Percentiles rank a stretch among this genome's conserved stretches.
Conservation (phyloP, 768 basidiomycete genomes). For the Trametes cingulata region DNA sequence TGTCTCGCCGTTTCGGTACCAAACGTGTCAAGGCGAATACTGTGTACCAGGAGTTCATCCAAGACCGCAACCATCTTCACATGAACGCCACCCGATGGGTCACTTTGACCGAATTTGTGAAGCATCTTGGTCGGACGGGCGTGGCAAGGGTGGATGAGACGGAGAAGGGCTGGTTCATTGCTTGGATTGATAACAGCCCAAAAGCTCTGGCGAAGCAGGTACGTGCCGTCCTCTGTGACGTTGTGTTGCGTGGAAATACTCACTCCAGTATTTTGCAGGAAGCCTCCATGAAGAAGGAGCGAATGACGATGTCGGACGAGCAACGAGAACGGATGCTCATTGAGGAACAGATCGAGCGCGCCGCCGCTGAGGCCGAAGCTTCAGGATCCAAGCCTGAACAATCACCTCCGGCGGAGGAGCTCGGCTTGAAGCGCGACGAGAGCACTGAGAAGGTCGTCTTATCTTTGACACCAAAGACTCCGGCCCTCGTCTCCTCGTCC, state of each 20-base stretch:
- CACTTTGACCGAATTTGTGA: slow-evolving; percentile 93
- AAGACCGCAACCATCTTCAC: slow-evolving; percentile 91
- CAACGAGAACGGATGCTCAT: slow-evolving; percentile 89
- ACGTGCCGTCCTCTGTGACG: slow-evolving; percentile 26
- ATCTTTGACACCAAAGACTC: slow-evolving; percentile 61
- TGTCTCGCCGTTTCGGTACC: slow-evolving; percentile 91
- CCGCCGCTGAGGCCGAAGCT: slow-evolving; percentile 48
- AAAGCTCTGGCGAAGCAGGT: slow-evolving; percentile 91
- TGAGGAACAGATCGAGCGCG: slow-evolving; percentile 92
- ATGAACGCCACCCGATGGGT: slow-evolving; percentile 99
- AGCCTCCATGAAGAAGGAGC: slow-evolving; percentile 88
- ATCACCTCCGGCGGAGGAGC: slow-evolving; percentile 42
- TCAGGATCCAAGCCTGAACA: slow-evolving; percentile 30
- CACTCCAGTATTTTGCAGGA: slow-evolving; percentile 48
- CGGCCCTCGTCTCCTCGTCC: slow-evolving; percentile 36
- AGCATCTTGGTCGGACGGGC: slow-evolving; percentile 83
- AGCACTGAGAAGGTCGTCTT: slow-evolving; percentile 72
- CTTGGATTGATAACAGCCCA: slow-evolving; percentile 97
- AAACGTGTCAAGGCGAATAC: slow-evolving; percentile 93
- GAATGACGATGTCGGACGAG: slow-evolving; percentile 90
- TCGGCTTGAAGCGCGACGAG: slow-evolving; percentile 73
- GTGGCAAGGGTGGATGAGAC: slow-evolving; percentile 95
- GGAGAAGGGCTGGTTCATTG: slow-evolving; percentile 97
- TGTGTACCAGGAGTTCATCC: slow-evolving; percentile 97
- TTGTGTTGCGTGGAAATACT: background rate